Conservation (phyloP, 345 rosid species). For the Linum usitatissimum region DNA sequence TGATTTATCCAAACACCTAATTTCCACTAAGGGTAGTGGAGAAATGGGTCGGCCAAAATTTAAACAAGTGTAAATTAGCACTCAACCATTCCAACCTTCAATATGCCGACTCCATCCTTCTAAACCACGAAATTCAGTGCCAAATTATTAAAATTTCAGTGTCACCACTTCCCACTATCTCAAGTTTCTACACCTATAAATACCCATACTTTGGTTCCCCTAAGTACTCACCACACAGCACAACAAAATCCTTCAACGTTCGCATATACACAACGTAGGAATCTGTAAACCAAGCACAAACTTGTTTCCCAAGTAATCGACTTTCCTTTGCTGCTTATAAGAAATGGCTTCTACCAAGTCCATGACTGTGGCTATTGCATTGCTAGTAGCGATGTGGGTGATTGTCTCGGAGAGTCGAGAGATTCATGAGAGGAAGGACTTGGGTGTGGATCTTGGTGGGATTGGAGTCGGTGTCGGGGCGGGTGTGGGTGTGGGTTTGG, state of each 20-base stretch:
- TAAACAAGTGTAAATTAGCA: not conserved
- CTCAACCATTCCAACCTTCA: not conserved
- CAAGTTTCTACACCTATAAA: not conserved
- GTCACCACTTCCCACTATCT: not conserved
- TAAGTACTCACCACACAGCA: not conserved
- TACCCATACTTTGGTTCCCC: not conserved
- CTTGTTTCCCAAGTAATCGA: too few relatives aligned
- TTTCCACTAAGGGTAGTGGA: not conserved
- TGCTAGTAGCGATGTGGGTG: conserved; percentile 17
- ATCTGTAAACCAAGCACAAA: too few relatives aligned
- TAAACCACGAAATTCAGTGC: not conserved
- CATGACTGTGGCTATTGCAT: conserved; percentile 12
- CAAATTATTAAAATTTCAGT: too few relatives aligned
- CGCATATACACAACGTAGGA: too few relatives aligned
- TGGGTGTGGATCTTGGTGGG: conserved; percentile 41
- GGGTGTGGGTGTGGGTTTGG: conserved; percentile 31
- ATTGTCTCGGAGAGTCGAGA: conserved; percentile 28
- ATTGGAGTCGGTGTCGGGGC: conserved; percentile 34
- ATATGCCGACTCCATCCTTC: not conserved
- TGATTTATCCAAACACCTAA: not conserved
- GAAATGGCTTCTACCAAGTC: conserved; percentile 9
- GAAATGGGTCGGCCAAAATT: not conserved
- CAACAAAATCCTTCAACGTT: too few relatives aligned
- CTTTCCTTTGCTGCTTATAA: not conserved
- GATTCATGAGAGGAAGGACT: conserved; percentile 33